Evolutionary conservation across 2,329 filamentous ascomycete genomes (phyloP).

Genomic region (Pleurostoma richardsiae): DNA sequence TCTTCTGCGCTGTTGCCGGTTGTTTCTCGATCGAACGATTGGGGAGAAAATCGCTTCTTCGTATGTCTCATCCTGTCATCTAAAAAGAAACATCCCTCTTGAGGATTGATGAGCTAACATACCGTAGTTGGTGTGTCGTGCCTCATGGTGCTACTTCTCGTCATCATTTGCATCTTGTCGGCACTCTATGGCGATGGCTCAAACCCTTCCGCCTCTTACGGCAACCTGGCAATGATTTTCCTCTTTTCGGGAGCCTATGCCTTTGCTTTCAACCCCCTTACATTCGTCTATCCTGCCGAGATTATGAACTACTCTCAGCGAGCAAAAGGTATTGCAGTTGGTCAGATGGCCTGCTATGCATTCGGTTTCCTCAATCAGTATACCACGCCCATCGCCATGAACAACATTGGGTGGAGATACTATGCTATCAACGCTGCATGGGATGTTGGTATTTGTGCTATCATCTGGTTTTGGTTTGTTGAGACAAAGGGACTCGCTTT

Average conservation of each 20-base stretch:
- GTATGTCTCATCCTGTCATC: background rate
- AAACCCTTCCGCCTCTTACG: conserved; percentile 6
- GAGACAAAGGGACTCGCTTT: background rate
- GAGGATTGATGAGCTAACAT: background rate
- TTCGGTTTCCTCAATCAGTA: background rate
- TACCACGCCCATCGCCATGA: background rate
- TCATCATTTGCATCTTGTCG: conserved; percentile 33
- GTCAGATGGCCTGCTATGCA: background rate
- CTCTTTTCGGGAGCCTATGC: conserved; percentile 5
- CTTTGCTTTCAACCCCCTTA: conserved; percentile 4
- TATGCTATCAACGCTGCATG: background rate
- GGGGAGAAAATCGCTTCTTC: conserved; percentile 18
- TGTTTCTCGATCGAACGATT: conserved; percentile 25
- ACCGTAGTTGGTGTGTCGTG: conserved; percentile 13
- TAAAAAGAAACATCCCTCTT: background rate
- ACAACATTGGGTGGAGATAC: background rate
- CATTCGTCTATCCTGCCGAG: background rate
- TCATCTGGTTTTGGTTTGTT: background rate
- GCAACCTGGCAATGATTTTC: conserved; percentile 7
- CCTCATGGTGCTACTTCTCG: conserved; percentile 21
- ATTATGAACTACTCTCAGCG: background rate
- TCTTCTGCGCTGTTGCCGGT: conserved; percentile 23
- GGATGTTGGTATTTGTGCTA: background rate
- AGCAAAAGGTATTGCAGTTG: background rate
- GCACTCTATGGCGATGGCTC: conserved; percentile 15